These are phyloP conservation scores for Gomphus bonarii DNA, from an alignment of 1,284 basidiomycete species.

Conservation along the genomic window DNA sequence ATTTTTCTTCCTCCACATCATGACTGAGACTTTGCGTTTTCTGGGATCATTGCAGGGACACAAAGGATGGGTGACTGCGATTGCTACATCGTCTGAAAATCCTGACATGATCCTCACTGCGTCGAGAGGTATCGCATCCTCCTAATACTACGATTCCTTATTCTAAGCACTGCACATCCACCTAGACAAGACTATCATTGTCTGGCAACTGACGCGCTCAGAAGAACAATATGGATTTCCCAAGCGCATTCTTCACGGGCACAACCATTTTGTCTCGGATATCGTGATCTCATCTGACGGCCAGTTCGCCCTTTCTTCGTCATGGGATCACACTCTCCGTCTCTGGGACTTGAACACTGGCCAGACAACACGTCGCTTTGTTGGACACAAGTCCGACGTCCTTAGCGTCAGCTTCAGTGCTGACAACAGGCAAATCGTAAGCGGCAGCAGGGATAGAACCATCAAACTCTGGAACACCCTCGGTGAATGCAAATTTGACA, in stretches of 20 bases:
- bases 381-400: constrained; percentile 97
- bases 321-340: constrained; percentile 99
- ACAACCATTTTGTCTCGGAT: constrained; percentile 99
- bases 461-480: constrained; percentile 99
- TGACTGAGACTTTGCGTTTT: constrained; percentile 86
- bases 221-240: constrained; percentile 88
- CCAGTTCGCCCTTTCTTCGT: constrained; percentile 98
- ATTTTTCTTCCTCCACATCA: constrained; percentile 24
- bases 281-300: constrained; percentile 98
- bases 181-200: constrained; percentile 98
- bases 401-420: constrained; percentile 96
- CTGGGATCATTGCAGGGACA: constrained; percentile 91
- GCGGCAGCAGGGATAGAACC: constrained; percentile 90
- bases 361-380: constrained; percentile 89
- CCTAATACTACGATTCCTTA: constrained; percentile 16
- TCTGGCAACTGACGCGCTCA: constrained; percentile 97
- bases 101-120: constrained; percentile 96
- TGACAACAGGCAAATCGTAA: constrained; percentile 98
- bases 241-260: constrained; percentile 95
- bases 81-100: constrained; percentile 95
- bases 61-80: constrained; percentile 94
- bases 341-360: constrained; percentile 99
- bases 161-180: background rate
- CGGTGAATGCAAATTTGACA: constrained; percentile 99
- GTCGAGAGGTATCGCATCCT: constrained; percentile 66